Base-by-base conservation (phyloP, 2,329 filamentous ascomycete species). In the Neofusicoccum sp. region DNA sequence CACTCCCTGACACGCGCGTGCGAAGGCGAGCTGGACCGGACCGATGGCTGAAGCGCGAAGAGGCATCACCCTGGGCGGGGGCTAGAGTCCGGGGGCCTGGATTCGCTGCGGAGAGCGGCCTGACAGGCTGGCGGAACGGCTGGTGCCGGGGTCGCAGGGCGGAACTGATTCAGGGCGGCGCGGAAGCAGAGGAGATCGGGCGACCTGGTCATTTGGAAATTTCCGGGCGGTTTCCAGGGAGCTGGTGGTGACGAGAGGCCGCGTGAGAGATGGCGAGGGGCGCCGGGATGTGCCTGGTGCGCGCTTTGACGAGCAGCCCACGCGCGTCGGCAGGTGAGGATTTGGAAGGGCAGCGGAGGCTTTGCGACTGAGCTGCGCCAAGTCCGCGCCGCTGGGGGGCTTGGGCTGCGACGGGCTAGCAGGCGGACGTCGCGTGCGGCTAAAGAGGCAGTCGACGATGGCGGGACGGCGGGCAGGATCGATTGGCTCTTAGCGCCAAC, bases 1-100 rank as follows among this genome's bases (percentile, higher is more conserved):
- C 49, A 41, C 49, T 54, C 31, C 49, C 40, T 54, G 49, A 54
- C 49, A 54, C 48, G 16, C 14, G 49, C 24, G 44, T 12, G 7
- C 44, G 44, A 30, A 4, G 24, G 28, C 20, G 14, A 30, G 43
- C 20, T 20, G 20, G 20, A 20, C 20, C 20, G 20, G 20, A 20
- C 20, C 20, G 20, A 20, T 20, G 43, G 43, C 43, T 26, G 26
- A 28, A 30, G 20, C 6, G 12, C 33, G 7, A n/a, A n/a, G 26
- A 40, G 20, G 26, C 28, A 20, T 28, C 9, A 56, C 20, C 20
- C 20, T 20, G n/a, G 38, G 31, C 45, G 30, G 30, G 14, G 30
- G 45, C 6, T 5, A 20, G 20, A 11, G 45, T 33, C 44, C 44
- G 45, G 20, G 6, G 45, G 24, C 28, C n/a, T 6, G 45, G 45